Conservation (phyloP, 805 yeast genomes). For the Sungouiella thailandica region DNA sequence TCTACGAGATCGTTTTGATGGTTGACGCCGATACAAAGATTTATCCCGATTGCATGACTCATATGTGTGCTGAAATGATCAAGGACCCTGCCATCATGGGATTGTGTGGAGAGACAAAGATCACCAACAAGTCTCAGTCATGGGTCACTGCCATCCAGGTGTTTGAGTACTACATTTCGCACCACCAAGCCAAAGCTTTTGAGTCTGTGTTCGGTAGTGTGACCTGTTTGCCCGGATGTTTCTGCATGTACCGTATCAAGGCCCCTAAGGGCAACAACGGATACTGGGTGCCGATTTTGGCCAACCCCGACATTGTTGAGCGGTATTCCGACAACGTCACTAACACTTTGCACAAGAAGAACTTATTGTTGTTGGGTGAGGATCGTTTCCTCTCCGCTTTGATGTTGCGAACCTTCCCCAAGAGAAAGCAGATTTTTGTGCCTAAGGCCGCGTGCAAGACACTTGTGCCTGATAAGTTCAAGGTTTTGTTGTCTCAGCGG, state of each 20-base stretch:
- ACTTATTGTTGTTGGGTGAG: conserved; percentile 80
- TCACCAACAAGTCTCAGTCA: conserved; percentile 71
- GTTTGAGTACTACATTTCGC: conserved; percentile 88
- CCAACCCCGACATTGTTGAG: conserved; percentile 91
- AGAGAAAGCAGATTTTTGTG: conserved; percentile 78
- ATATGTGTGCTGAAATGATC: conserved; percentile 86
- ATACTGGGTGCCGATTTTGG: conserved; percentile 89
- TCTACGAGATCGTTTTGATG: conserved; percentile 80
- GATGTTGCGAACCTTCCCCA: conserved; percentile 86
- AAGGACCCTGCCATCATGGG: conserved; percentile 87
- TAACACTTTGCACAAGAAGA: conserved; percentile 81
- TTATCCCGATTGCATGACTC: conserved; percentile 81
- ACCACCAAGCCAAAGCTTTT: conserved; percentile 90
- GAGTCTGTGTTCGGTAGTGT: conserved; percentile 95
- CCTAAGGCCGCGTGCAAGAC: conserved; percentile 93
- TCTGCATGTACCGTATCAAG: conserved; percentile 86
- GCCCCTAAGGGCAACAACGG: conserved; percentile 69
- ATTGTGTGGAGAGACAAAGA: conserved; percentile 90
- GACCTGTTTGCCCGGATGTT: conserved; percentile 94
- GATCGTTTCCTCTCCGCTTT: conserved; percentile 81
- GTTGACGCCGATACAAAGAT: conserved; percentile 94
- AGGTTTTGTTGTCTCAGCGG: conserved; percentile 80
- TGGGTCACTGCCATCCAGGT: conserved; percentile 96
- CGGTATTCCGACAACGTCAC: conserved; percentile 83
- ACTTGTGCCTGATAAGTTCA: conserved; percentile 77